phyloP scores from a whole-genome alignment of 1,284 basidiomycete genomes.

The Ganoderma multipileum region DNA sequence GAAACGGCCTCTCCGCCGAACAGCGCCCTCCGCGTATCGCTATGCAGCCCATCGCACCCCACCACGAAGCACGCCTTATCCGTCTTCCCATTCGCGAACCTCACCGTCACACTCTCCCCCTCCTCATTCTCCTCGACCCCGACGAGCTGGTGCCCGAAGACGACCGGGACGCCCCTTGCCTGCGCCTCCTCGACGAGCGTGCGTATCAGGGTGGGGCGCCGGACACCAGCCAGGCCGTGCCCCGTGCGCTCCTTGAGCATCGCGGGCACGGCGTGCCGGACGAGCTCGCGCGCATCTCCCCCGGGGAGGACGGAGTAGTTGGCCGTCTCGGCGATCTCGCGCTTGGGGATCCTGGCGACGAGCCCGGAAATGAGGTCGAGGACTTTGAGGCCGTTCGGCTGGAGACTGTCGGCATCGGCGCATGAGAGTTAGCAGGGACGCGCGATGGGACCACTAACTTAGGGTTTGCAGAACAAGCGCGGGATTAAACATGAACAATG shows the following conservation, averaged over 20 bases:
- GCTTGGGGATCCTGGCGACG: conserved; percentile 42
- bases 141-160: conserved; percentile 46
- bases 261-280: conserved; percentile 32
- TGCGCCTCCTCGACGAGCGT: conserved; percentile 43
- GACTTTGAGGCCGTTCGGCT: conserved; percentile 49
- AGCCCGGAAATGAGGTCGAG: conserved; percentile 49
- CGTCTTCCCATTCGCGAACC: conserved; percentile 45
- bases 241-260: conserved; percentile 33
- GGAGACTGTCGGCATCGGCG: too few species aligned
- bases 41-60: conserved; percentile 56
- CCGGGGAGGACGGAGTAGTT: conserved; percentile 42
- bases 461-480: too few species aligned
- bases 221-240: conserved; percentile 39
- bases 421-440: too few species aligned
- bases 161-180: conserved; percentile 45
- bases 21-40: conserved; percentile 45
- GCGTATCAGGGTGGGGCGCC: conserved; percentile 43
- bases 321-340: conserved; percentile 34
- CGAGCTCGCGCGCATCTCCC: conserved; percentile 43
- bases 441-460: too few species aligned
- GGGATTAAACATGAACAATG: too few species aligned
- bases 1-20: conserved; percentile 47
- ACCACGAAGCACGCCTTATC: conserved; percentile 50
- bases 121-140: conserved; percentile 40
- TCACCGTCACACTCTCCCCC: conserved; percentile 43